Conservation (phyloP, 78 protist species). For the Anaeramoeba flamelloides region DNA sequence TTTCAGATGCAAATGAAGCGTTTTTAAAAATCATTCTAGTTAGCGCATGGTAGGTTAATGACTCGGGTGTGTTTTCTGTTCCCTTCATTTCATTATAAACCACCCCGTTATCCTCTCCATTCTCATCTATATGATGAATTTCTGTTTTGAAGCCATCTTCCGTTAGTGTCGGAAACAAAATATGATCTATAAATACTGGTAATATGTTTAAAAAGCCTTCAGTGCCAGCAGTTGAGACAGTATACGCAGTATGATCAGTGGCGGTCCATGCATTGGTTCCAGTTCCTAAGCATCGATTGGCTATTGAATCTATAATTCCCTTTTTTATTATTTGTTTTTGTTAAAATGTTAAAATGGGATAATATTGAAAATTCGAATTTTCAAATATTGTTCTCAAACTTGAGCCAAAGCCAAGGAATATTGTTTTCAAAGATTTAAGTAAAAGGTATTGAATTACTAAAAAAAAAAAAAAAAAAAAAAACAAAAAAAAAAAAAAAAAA, state of each 20-base stretch:
- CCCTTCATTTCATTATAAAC: background rate
- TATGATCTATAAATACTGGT: background rate
- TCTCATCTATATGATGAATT: background rate
- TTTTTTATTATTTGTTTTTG: background rate
- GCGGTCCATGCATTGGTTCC: background rate
- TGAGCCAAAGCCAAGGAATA: too few relatives aligned
- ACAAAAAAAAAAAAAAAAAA: too few relatives aligned
- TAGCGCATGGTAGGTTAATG: background rate
- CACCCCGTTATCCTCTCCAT: background rate
- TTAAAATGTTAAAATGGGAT: background rate
- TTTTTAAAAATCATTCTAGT: background rate
- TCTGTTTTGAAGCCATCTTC: background rate
- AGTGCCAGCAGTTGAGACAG: background rate
- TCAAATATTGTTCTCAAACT: too few relatives aligned
- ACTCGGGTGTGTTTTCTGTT: background rate
- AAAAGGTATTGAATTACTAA: too few relatives aligned
- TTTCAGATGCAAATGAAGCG: background rate
- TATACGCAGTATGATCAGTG: background rate
- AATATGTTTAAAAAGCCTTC: background rate
- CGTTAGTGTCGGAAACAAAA: background rate
- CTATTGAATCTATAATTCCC: background rate
- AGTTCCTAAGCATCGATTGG: background rate
- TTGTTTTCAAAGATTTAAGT: too few relatives aligned
- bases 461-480: too few relatives aligned
- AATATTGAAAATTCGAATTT: background rate